phyloP scores from a whole-genome alignment of 139 green algal genomes.

The Chlorella sorokiniana region DNA sequence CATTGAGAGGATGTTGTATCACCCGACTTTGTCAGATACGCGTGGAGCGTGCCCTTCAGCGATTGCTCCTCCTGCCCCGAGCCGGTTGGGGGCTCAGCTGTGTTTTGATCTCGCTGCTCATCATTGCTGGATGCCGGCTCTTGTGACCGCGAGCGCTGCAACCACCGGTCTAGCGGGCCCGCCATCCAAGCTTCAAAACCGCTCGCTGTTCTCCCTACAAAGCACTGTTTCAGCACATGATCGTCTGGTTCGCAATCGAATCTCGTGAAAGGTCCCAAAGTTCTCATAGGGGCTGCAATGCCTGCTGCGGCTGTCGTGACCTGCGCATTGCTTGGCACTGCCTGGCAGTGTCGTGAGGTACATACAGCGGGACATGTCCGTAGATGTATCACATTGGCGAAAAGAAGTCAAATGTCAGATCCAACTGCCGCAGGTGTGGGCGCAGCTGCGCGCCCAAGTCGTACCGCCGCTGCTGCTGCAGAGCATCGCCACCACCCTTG shows the following conservation, averaged over 20 bases:
- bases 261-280: not conserved
- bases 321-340: not conserved
- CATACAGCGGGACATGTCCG: too few relatives aligned
- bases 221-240: too few relatives aligned
- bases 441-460: not conserved
- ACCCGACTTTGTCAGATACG: not conserved
- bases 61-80: not conserved
- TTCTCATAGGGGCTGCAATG: not conserved
- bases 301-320: not conserved
- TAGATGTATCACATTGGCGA: not conserved
- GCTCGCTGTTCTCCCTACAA: too few relatives aligned
- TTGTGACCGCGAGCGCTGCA: not conserved
- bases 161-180: conserved; percentile 6
- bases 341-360: too few relatives aligned
- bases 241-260: too few relatives aligned
- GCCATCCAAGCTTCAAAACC: not conserved
- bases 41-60: not conserved
- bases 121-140: not conserved
- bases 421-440: not conserved
- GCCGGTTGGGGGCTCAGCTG: not conserved
- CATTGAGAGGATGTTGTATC: not conserved
- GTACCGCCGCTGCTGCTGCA: conserved; percentile 1
- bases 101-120: not conserved
- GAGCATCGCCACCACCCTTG: not conserved
- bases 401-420: conserved; percentile 13